Conservation (phyloP, 768 basidiomycete genomes). For the Chalciporus chontae region DNA sequence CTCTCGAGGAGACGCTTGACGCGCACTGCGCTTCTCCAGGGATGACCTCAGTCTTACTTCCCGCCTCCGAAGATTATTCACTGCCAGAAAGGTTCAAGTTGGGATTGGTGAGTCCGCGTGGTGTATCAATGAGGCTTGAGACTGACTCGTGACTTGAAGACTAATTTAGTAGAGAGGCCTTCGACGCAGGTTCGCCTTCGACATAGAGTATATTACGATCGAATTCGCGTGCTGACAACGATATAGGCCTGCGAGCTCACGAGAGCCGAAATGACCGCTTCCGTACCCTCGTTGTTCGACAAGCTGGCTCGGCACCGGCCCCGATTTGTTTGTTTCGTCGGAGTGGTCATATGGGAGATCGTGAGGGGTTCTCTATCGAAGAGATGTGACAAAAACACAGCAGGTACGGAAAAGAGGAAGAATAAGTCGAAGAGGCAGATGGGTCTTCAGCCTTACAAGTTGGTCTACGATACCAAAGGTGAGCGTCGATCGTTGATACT, state of each 20-base stretch:
- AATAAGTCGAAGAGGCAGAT: slow-evolving; percentile 7
- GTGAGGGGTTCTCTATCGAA: slow-evolving; percentile 36
- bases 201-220: neutral
- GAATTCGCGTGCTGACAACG: neutral
- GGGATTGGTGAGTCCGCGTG: slow-evolving; percentile 53
- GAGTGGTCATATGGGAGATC: slow-evolving; percentile 59
- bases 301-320: slow-evolving; percentile 62
- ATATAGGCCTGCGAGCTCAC: slow-evolving; percentile 55
- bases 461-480: slow-evolving; percentile 15
- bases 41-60: slow-evolving; percentile 50
- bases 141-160: slow-evolving; percentile 41
- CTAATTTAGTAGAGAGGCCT: slow-evolving; percentile 70
- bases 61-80: slow-evolving; percentile 56
- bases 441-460: slow-evolving; percentile 24
- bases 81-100: slow-evolving; percentile 56
- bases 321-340: slow-evolving; percentile 73
- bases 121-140: neutral
- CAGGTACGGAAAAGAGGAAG: slow-evolving; percentile 5
- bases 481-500: neutral
- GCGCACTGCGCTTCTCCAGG: slow-evolving; percentile 34
- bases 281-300: slow-evolving; percentile 54
- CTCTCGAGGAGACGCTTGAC: too few relatives aligned
- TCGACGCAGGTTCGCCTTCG: slow-evolving; percentile 51
- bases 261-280: slow-evolving; percentile 43
- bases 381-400: slow-evolving; percentile 9